phyloP scores from a whole-genome alignment of 306 rosid species.

The Acacia acuminata region DNA sequence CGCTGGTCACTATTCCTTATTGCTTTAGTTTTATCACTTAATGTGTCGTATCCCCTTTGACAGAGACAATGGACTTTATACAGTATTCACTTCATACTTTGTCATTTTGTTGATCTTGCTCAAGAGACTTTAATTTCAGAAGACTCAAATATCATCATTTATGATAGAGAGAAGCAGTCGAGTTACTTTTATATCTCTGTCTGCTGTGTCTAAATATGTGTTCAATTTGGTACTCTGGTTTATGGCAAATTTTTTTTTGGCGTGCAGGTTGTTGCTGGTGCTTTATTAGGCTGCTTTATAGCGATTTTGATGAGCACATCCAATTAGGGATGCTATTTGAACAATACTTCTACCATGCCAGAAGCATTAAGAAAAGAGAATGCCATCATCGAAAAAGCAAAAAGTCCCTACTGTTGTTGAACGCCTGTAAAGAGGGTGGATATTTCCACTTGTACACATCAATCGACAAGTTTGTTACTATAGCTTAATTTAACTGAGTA shows the following conservation, averaged over 20 bases:
- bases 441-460: slow-evolving; percentile 18
- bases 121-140: no score
- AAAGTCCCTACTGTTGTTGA: slow-evolving; percentile 6
- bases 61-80: no score
- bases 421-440: slow-evolving; percentile 24
- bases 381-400: slow-evolving; percentile 20
- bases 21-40: no score
- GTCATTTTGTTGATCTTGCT: no score
- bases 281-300: slow-evolving; percentile 72
- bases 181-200: not conserved
- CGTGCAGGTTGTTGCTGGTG: slow-evolving; percentile 79
- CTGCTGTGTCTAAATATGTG: not conserved
- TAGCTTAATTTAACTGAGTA: slow-evolving; percentile 5
- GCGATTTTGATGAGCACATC: slow-evolving; percentile 55
- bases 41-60: no score
- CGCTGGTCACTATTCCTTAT: no score
- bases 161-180: not conserved
- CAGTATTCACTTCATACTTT: no score
- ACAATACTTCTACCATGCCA: slow-evolving; percentile 20
- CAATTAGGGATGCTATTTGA: slow-evolving; percentile 28
- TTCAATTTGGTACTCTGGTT: not conserved
- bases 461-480: not conserved
- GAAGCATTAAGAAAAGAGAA: not conserved
- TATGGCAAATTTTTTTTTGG: not conserved
- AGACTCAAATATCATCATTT: not conserved